Evolutionary conservation across 106 monocot genomes (phyloP).

Genomic region (Hemerocallis citrina): DNA sequence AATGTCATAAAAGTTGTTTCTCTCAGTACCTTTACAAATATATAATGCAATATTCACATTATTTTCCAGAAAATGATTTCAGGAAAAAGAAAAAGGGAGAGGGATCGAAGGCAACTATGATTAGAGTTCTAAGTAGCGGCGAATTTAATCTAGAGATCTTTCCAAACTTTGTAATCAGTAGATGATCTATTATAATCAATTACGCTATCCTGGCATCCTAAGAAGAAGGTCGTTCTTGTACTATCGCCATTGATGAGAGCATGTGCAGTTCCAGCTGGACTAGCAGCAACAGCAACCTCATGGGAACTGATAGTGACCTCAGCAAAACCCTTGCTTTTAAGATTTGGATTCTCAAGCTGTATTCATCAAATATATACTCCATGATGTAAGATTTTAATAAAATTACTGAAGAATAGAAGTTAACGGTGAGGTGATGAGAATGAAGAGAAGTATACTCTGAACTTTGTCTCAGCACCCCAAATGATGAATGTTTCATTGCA

Average conservation of each 20-base stretch:
- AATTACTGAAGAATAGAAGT: no score
- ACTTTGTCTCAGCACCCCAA: slow-evolving; percentile 59
- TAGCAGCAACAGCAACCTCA: slow-evolving; percentile 39
- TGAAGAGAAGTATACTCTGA: no score
- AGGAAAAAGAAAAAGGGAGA: neutral
- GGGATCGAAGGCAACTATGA: neutral
- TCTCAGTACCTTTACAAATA: neutral
- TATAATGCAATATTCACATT: neutral
- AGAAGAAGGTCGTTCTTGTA: slow-evolving; percentile 28
- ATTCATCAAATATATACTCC: no score
- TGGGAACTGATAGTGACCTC: slow-evolving; percentile 28
- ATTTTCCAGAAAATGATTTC: neutral
- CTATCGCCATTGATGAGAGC: slow-evolving; percentile 45
- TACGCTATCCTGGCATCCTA: slow-evolving; percentile 51
- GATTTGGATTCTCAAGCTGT: slow-evolving; percentile 38
- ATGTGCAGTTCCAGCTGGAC: slow-evolving; percentile 58
- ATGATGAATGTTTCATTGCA: slow-evolving; percentile 73
- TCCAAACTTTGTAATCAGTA: slow-evolving; percentile 54
- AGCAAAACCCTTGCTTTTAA: slow-evolving; percentile 26
- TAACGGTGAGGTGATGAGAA: no score
- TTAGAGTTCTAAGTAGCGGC: neutral
- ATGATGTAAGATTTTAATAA: neutral
- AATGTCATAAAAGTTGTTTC: neutral
- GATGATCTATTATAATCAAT: slow-evolving; percentile 21
- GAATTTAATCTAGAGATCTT: slow-evolving; percentile 28